Percentiles rank a stretch among this genome's conserved stretches.
Evolutionary conservation across 1,284 basidiomycete species (phyloP).

Genomic region (Trichosporon ovoides): DNA sequence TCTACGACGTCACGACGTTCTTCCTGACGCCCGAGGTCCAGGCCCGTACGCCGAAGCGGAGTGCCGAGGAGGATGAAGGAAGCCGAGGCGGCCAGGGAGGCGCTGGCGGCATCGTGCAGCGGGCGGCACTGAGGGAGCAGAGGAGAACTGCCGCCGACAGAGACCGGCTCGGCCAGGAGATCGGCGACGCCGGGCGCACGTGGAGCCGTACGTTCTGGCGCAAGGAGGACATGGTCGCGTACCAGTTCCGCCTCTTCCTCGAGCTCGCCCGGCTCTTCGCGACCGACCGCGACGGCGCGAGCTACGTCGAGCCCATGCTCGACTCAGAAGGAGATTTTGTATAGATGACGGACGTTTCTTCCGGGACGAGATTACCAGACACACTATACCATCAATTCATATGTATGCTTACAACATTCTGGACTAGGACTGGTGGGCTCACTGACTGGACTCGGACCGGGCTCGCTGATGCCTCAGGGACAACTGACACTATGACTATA

Average conservation of each 20-base stretch:
- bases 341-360: not conserved
- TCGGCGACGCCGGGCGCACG: constrained; percentile 56
- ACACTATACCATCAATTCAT: not conserved
- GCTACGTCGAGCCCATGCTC: not conserved
- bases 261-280: constrained; percentile 31
- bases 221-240: constrained; percentile 60
- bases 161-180: constrained; percentile 56
- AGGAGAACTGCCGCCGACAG: constrained; percentile 41
- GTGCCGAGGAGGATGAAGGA: not conserved
- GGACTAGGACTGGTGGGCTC: not conserved
- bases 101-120: no score
- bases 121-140: constrained; percentile 8
- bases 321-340: not conserved
- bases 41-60: constrained; percentile 48
- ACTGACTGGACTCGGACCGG: no score
- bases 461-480: no score
- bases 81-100: no score
- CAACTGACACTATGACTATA: not conserved
- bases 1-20: constrained; percentile 55
- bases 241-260: constrained; percentile 54
- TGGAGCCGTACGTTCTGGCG: constrained; percentile 64
- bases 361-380: not conserved
- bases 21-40: constrained; percentile 56
- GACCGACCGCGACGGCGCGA: constrained; percentile 25
- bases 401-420: not conserved